Conservation (phyloP, 1,284 basidiomycete species). For the Sanguinoderma infundibulare region DNA sequence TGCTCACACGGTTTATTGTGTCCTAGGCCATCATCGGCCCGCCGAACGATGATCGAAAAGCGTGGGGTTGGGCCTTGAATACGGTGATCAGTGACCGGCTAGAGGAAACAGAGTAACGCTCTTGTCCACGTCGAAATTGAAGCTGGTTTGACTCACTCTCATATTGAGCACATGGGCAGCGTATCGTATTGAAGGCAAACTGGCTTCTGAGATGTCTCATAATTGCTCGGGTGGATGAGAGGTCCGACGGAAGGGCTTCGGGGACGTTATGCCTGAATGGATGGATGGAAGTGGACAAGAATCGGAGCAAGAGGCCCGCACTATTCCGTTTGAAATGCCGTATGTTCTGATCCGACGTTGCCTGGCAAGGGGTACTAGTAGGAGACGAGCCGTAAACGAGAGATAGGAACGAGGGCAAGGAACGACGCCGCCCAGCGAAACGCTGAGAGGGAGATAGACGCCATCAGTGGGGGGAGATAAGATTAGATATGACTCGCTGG, state of each 20-base stretch:
- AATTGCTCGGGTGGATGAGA: background rate
- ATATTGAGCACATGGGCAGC: background rate
- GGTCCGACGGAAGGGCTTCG: background rate
- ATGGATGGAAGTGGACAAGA: background rate
- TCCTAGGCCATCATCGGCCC: background rate
- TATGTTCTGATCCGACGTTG: background rate
- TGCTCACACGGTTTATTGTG: background rate
- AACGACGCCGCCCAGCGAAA: background rate
- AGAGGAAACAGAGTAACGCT: background rate
- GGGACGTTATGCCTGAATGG: background rate
- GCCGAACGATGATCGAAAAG: background rate
- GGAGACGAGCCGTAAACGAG: background rate
- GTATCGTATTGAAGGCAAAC: background rate
- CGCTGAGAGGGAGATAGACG: background rate
- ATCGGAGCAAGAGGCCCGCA: background rate
- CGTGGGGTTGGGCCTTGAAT: background rate
- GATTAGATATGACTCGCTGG: background rate
- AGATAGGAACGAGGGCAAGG: background rate
- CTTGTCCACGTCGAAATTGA: background rate
- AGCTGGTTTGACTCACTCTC: background rate
- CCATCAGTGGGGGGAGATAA: background rate
- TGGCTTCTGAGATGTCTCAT: background rate
- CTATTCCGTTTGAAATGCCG: background rate
- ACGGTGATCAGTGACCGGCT: background rate
- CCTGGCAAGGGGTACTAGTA: background rate